Conservation (phyloP, 75 land plant species). For the Cunninghamia lanceolata region DNA sequence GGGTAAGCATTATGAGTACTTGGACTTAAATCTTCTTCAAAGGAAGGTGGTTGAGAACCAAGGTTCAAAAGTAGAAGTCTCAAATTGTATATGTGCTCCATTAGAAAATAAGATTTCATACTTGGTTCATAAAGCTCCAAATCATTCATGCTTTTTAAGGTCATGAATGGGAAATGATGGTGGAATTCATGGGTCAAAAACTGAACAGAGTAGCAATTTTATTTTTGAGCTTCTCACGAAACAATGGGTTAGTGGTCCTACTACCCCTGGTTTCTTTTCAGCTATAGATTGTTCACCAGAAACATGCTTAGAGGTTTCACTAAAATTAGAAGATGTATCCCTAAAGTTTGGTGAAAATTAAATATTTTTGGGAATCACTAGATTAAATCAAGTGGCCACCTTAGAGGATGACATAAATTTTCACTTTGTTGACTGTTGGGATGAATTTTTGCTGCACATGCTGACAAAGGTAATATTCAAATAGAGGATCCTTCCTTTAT, state of each 20-base stretch:
- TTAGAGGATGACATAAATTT: constrained; percentile 5
- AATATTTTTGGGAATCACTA: not conserved
- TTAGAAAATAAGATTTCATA: not conserved
- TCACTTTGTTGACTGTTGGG: constrained; percentile 7
- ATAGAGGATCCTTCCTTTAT: not conserved
- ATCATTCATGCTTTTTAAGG: not conserved
- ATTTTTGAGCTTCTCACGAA: constrained; percentile 5
- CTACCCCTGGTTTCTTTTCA: constrained; percentile 11
- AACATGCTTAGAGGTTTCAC: constrained; percentile 10
- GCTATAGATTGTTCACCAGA: constrained; percentile 12
- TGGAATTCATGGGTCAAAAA: not conserved
- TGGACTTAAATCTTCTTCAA: constrained; percentile 9
- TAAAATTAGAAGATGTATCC: not conserved
- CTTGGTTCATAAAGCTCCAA: not conserved
- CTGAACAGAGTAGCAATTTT: not conserved
- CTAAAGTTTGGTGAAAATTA: not conserved
- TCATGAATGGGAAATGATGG: not conserved
- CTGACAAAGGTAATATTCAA: not conserved
- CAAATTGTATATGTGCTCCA: not conserved
- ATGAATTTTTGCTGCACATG: not conserved
- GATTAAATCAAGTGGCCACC: not conserved
- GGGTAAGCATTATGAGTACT: not conserved
- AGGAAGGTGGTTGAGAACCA: constrained; percentile 6
- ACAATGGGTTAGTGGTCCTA: not conserved
- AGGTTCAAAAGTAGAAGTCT: not conserved